phyloP scores from a whole-genome alignment of 257 asterid species.

The Capsicum chinense region DNA sequence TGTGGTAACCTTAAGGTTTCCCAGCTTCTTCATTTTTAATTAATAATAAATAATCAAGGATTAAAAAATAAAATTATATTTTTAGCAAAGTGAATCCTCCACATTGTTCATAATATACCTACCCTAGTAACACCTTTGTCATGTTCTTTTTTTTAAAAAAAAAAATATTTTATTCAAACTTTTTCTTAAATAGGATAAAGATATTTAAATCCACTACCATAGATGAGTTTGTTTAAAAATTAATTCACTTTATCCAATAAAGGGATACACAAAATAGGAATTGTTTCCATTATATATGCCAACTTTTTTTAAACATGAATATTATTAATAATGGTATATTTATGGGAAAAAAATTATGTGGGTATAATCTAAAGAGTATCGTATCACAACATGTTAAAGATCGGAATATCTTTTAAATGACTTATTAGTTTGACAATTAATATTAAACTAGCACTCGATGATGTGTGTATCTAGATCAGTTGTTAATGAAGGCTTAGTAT shows the following conservation, averaged over 20 bases:
- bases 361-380: too few relatives aligned
- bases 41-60: background rate
- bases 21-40: background rate
- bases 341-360: too few relatives aligned
- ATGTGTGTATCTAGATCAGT: too few relatives aligned
- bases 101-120: background rate
- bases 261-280: background rate
- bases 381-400: too few relatives aligned
- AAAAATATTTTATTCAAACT: background rate
- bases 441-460: too few relatives aligned
- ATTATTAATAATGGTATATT: too few relatives aligned
- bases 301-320: too few relatives aligned
- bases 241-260: background rate
- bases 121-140: background rate
- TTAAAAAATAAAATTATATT: background rate
- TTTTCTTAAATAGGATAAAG: background rate
- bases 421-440: too few relatives aligned
- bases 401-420: too few relatives aligned
- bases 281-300: background rate
- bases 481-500: too few relatives aligned
- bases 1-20: constrained; percentile 18
- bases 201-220: background rate
- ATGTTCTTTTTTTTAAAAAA: background rate
- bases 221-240: background rate
- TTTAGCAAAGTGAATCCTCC: background rate